Conservation (phyloP, 139 green algal species). For the Chlamydomonas eustigma region DNA sequence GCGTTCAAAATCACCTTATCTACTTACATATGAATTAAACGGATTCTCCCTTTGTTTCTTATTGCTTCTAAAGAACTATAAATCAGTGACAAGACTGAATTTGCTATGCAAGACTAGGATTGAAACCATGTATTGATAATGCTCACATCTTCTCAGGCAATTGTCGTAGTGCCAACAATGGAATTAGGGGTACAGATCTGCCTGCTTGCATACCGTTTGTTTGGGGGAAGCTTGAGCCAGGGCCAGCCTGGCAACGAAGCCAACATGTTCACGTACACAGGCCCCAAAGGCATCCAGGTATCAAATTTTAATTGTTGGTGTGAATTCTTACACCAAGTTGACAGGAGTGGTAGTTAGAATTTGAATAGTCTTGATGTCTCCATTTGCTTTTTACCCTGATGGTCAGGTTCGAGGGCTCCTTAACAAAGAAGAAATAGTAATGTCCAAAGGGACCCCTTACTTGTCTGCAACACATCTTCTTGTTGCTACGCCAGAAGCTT, state of each 20-base stretch:
- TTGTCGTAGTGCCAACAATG: constrained; percentile 80
- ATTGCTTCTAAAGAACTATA: no score
- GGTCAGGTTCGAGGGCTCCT: constrained; percentile 70
- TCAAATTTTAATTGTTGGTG: no score
- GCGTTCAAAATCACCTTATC: no score
- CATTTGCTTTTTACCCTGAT: background rate
- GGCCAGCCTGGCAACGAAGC: constrained; percentile 57
- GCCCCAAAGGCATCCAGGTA: constrained; percentile 62
- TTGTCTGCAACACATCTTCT: constrained; percentile 63
- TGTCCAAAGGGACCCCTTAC: constrained; percentile 40
- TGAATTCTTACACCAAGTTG: no score
- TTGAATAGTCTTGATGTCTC: no score
- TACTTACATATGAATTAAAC: background rate
- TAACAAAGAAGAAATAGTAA: constrained; percentile 67
- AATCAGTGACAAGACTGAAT: no score
- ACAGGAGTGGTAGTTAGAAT: no score
- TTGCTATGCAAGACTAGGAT: no score
- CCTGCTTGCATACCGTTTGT: constrained; percentile 11
- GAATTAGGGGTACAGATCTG: constrained; percentile 85
- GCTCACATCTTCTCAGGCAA: constrained; percentile 40
- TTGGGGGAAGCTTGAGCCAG: constrained; percentile 25
- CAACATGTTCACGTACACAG: constrained; percentile 83
- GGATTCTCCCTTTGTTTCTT: background rate
- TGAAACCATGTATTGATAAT: background rate
- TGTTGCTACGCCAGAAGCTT: constrained; percentile 58